These are phyloP conservation scores for Penicillium angulare DNA, from an alignment of 495 filamentous ascomycete genomes.

Conservation along the genomic window DNA sequence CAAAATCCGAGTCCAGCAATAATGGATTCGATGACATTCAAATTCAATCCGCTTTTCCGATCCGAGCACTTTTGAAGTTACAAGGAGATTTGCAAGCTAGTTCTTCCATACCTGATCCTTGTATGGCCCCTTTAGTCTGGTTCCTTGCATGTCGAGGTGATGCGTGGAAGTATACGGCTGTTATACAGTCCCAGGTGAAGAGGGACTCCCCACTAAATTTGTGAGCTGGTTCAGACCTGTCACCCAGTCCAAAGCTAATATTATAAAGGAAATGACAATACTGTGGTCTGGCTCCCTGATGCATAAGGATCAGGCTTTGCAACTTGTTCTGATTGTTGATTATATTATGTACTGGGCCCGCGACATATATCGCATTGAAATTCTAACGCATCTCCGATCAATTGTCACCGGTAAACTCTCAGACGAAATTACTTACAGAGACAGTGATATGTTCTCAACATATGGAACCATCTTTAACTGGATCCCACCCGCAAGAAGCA, in stretches of 20 bases:
- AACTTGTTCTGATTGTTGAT: not conserved
- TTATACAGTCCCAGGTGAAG: not conserved
- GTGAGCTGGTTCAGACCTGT: not conserved
- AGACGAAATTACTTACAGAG: not conserved
- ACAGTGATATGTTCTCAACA: not conserved
- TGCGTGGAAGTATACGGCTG: not conserved
- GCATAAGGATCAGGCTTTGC: not conserved
- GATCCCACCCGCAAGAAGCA: not conserved
- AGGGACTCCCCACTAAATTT: not conserved
- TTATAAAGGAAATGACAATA: not conserved
- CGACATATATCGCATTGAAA: not conserved
- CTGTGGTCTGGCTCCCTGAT: not conserved
- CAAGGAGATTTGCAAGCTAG: not conserved
- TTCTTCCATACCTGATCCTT: not conserved
- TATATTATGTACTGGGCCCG: not conserved
- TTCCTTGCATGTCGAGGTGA: not conserved
- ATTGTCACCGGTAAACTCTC: not conserved
- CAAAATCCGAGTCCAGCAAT: not conserved
- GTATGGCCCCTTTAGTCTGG: not conserved
- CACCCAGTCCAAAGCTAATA: not conserved
- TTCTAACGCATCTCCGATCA: not conserved
- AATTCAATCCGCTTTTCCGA: not conserved
- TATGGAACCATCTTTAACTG: not conserved
- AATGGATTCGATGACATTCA: not conserved
- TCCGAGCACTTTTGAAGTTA: not conserved